phyloP scores from a whole-genome alignment of 2,329 filamentous ascomycete genomes.

The Phaeosphaeria sp. region DNA sequence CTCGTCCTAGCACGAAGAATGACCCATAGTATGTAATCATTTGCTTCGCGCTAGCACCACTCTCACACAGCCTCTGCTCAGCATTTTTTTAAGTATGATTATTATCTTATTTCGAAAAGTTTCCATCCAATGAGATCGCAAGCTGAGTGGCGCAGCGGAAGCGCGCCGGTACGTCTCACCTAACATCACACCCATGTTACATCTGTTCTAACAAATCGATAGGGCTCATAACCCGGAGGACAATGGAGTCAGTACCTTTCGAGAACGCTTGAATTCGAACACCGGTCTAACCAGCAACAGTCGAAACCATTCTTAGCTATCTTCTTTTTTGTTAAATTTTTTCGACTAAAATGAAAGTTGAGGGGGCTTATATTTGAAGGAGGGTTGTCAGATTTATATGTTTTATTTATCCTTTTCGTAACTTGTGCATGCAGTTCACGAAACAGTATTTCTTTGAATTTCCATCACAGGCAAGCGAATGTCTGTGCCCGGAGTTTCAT shows the following conservation, averaged over 20 bases:
- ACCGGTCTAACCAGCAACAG: neutral
- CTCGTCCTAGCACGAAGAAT: neutral
- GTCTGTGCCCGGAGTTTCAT: too few species aligned
- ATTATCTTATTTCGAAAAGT: neutral
- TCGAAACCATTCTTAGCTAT: constrained; percentile 35
- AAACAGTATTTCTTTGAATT: too few species aligned
- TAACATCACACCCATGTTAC: neutral
- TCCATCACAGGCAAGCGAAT: too few species aligned
- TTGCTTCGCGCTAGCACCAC: too few species aligned
- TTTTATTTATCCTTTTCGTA: too few species aligned
- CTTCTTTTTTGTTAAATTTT: constrained; percentile 1
- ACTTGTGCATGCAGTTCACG: too few species aligned
- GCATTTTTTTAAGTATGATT: too few species aligned
- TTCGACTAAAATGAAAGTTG: too few species aligned
- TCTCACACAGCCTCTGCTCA: too few species aligned
- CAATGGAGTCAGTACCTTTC: constrained; percentile 29
- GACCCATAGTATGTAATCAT: neutral
- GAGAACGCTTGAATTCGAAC: neutral
- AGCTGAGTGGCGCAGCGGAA: constrained; percentile 46
- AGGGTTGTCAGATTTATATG: too few species aligned
- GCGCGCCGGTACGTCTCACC: constrained; percentile 29
- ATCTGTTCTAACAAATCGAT: neutral
- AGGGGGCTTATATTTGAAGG: too few species aligned
- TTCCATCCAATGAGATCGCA: constrained; percentile 3
- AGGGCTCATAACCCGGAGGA: constrained; percentile 46